A percentile compares a stretch with the other conserved stretches of the same genome.
These are phyloP conservation scores for Leishmania arabica DNA, from an alignment of 208 protist species.

Conservation along the genomic window DNA sequence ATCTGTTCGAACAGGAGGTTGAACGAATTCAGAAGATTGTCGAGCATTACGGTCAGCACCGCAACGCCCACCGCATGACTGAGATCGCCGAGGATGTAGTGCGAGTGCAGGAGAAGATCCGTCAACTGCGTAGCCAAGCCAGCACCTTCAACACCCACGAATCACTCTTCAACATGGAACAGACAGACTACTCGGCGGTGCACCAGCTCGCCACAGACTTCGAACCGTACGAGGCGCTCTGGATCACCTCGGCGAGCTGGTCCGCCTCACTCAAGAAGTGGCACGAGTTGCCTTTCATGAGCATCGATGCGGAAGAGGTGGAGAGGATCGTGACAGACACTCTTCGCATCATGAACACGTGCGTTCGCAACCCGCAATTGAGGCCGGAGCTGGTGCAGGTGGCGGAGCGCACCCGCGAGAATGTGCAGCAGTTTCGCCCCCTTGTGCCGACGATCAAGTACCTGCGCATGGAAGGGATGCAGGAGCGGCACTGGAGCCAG, in stretches of 20 bases:
- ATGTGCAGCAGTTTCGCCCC: conserved; percentile 96
- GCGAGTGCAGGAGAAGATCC: conserved; percentile 86
- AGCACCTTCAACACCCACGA: conserved; percentile 96
- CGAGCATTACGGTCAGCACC: conserved; percentile 89
- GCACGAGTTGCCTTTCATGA: conserved; percentile 79
- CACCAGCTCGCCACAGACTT: conserved; percentile 92
- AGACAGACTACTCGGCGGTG: conserved; percentile 93
- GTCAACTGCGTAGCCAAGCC: conserved; percentile 78
- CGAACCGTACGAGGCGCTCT: conserved; percentile 96
- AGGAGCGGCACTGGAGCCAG: conserved; percentile 96
- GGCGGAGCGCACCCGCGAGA: conserved; percentile 76
- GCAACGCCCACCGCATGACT: conserved; percentile 72
- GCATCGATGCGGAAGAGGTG: conserved; percentile 92
- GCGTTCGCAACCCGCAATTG: conserved; percentile 75
- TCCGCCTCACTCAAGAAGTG: conserved; percentile 72
- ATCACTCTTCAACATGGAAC: conserved; percentile 92
- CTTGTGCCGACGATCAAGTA: conserved; percentile 95
- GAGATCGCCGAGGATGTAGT: conserved; percentile 93
- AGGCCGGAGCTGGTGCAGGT: conserved; percentile 87
- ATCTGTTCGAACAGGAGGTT: conserved; percentile 84
- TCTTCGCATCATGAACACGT: conserved; percentile 88
- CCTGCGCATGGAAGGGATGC: conserved; percentile 96
- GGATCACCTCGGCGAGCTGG: conserved; percentile 94
- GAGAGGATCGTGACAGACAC: conserved; percentile 84
- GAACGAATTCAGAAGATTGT: conserved; percentile 74